Evolutionary conservation across 2,329 filamentous ascomycete species (phyloP), one percentile per base, ranked within the genome.

Genomic region (Fusarium guadeloupense): DNA sequence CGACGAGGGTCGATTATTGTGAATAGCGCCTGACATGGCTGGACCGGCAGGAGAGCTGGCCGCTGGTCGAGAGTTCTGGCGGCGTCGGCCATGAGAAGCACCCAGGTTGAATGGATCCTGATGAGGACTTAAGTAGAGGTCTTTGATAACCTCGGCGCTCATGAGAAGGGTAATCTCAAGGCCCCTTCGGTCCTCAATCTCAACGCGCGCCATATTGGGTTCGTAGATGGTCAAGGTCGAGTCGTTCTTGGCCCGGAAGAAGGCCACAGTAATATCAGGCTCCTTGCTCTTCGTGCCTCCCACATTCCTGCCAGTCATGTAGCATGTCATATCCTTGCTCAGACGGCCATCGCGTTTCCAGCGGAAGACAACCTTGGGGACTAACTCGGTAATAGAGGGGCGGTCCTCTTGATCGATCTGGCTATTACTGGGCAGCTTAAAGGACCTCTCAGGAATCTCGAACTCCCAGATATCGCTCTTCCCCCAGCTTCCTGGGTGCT

Each of bases 101-200:
- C 85, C 83, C 31, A 93, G 82, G 72, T 97, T 95, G 78, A 97
- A 98, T 5, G 87, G 81, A 66, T 96, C 91, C 16, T 85, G 83
- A 50, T 87, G 84, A 5, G 88, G 84, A 54, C 83, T 80, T 23
- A 89, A 79, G 67, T 85, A 89, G 34, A 90, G 78, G 65, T 90
- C 88, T 37, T 85, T 82, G 54, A 90, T 87, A 26, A 87, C 83
- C 65, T 87, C 83, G 1, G 86, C 84, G 23, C 84, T 81, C 17
- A 90, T 75, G 17, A 89, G 72, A 16, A 98, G 76, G 2, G 93
- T 88, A 1, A 98, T 85, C 73, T 99, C 95, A 5, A 98, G 80
- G 0, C 95, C 95, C 75, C 97, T 98, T 53, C 90, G 87, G 75
- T 99, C 95, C 74, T 99, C 93, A 59, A 98, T 87, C 37, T 98